Evolutionary conservation across 768 basidiomycete species (phyloP).

Genomic region (Podaxis mareebaensis): DNA sequence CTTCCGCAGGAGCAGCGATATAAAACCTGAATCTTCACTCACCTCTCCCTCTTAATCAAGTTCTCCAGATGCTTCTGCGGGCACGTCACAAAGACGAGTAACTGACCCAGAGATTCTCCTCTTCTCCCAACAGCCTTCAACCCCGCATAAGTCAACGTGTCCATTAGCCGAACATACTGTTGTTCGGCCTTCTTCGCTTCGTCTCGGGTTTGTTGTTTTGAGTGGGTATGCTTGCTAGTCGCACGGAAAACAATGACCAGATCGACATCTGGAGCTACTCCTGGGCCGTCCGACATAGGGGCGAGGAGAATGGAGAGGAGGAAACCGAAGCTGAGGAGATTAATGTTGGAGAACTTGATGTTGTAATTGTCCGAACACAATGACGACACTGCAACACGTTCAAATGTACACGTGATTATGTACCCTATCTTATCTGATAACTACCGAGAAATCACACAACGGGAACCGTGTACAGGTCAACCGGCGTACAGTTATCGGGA

Average conservation of each 20-base stretch:
- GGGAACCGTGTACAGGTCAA: constrained; percentile 18
- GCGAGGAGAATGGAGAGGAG: not conserved
- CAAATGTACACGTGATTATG: not conserved
- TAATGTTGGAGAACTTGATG: not conserved
- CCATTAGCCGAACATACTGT: constrained; percentile 68
- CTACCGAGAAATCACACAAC: constrained; percentile 2
- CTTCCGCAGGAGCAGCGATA: not conserved
- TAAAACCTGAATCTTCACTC: constrained; percentile 26
- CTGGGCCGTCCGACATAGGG: constrained; percentile 20
- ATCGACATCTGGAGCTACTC: constrained; percentile 58
- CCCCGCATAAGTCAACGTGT: constrained; percentile 60
- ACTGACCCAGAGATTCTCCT: constrained; percentile 74
- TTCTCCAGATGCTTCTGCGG: constrained; percentile 59
- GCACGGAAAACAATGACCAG: constrained; percentile 73
- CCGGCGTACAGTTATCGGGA: constrained; percentile 1
- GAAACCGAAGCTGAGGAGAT: not conserved
- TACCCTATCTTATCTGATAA: not conserved
- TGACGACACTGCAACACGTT: constrained; percentile 15
- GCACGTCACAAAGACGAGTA: constrained; percentile 77
- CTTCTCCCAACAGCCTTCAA: constrained; percentile 72
- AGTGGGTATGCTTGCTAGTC: constrained; percentile 44
- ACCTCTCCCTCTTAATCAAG: constrained; percentile 78
- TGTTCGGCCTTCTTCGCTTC: constrained; percentile 64
- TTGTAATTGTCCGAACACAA: not conserved
- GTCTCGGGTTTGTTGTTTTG: constrained; percentile 63